Percentiles rank a stretch among this genome's conserved stretches.
phyloP scores from a whole-genome alignment of 192 early-diverging fungal genomes.

The Entrophospora sp. region DNA sequence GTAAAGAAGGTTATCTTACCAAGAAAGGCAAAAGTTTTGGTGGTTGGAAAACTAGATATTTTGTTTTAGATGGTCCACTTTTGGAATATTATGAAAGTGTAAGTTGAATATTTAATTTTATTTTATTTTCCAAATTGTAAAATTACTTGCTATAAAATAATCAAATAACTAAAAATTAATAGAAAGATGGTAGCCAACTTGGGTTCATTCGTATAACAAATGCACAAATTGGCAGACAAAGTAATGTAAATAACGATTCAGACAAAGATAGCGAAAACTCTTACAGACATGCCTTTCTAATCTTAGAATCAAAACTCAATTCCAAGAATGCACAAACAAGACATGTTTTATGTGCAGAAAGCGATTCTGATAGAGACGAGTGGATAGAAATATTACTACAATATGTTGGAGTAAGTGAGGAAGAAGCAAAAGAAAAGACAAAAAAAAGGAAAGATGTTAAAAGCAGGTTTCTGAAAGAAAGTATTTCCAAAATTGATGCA shows the following conservation, averaged over 20 bases:
- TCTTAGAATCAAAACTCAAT: constrained; percentile 67
- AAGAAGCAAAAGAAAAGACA: constrained; percentile 22
- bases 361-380: constrained; percentile 82
- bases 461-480: constrained; percentile 17
- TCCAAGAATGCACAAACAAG: constrained; percentile 47
- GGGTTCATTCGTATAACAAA: constrained; percentile 70
- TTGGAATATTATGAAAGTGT: constrained; percentile 80
- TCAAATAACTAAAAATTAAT: constrained; percentile 18
- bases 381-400: constrained; percentile 72
- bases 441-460: constrained; percentile 17
- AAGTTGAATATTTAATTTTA: constrained; percentile 19
- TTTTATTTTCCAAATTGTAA: not conserved
- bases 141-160: not conserved
- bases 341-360: constrained; percentile 82
- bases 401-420: constrained; percentile 30
- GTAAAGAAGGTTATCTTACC: constrained; percentile 80
- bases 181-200: constrained; percentile 63
- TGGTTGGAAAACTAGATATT: constrained; percentile 91
- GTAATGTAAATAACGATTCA: constrained; percentile 13
- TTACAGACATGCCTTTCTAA: constrained; percentile 78
- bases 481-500: constrained; percentile 26
- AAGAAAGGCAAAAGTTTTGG: constrained; percentile 97
- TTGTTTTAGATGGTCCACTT: constrained; percentile 54
- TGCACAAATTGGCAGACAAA: constrained; percentile 59
- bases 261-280: constrained; percentile 45